These are phyloP conservation scores for Rhodosporidiobolus sp. DNA, from an alignment of 768 basidiomycete species.

Conservation along the genomic window DNA sequence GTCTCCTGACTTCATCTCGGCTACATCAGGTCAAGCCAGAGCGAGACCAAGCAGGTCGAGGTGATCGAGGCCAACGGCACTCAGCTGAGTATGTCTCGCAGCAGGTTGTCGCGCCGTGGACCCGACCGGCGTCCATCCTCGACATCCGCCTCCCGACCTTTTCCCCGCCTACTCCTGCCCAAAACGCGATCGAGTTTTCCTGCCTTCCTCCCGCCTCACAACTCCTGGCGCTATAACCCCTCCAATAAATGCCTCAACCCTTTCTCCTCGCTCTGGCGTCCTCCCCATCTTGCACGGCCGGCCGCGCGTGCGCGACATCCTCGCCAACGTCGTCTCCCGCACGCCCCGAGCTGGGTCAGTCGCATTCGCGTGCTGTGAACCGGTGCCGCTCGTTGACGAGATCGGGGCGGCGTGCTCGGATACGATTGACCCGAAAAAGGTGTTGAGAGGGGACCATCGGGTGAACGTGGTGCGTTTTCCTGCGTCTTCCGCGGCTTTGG, in stretches of 20 bases:
- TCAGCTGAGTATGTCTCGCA: neutral
- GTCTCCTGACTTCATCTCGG: too few species aligned
- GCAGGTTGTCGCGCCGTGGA: neutral
- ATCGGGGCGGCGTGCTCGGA: slow-evolving; percentile 11
- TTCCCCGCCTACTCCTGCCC: neutral
- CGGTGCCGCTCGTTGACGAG: slow-evolving; percentile 5
- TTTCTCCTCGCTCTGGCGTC: neutral
- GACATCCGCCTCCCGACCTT: neutral
- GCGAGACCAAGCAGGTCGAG: neutral
- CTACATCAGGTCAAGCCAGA: too few species aligned
- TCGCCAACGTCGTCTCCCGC: neutral
- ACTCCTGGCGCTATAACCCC: neutral
- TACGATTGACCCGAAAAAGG: neutral
- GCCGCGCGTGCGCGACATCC: slow-evolving; percentile 9
- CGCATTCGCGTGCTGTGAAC: slow-evolving; percentile 20
- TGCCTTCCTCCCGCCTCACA: neutral
- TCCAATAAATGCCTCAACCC: neutral
- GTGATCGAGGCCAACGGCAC: neutral
- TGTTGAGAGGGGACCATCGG: slow-evolving; percentile 18
- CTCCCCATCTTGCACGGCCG: slow-evolving; percentile 11
- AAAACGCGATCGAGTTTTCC: neutral
- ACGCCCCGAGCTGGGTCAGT: slow-evolving; percentile 11
- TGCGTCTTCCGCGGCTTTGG: neutral
- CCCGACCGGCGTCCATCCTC: neutral
- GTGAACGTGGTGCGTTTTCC: slow-evolving; percentile 18